A percentile compares a stretch with the other conserved stretches of the same genome.
Evolutionary conservation across 2,329 filamentous ascomycete genomes (phyloP).

Genomic region (Fusarium bulbicola): DNA sequence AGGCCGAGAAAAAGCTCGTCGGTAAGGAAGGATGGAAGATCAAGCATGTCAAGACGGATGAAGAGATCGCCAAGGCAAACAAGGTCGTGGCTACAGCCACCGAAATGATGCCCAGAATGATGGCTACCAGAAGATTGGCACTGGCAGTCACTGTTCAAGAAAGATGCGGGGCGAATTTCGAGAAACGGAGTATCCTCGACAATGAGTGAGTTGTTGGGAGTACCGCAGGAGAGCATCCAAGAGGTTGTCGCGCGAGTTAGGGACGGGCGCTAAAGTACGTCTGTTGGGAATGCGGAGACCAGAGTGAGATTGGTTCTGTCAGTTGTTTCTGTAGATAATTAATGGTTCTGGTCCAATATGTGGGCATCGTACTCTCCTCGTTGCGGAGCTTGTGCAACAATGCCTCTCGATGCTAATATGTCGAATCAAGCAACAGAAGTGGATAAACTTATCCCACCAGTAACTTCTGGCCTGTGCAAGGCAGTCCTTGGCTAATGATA

Average conservation of each 20-base stretch:
- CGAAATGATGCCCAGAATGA: not conserved
- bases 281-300: rapidly evolving
- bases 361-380: not conserved
- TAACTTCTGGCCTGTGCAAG: not conserved
- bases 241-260: not conserved
- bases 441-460: not conserved
- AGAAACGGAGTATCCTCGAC: not conserved
- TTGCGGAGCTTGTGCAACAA: not conserved
- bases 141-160: not conserved
- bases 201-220: not conserved
- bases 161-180: not conserved
- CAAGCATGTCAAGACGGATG: not conserved
- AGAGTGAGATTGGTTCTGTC: not conserved
- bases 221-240: not conserved
- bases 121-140: not conserved
- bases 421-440: not conserved
- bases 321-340: not conserved
- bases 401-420: not conserved
- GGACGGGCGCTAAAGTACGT: not conserved
- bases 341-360: rapidly evolving
- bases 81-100: not conserved
- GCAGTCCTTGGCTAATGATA: not conserved
- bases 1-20: not conserved
- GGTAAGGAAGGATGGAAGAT: not conserved
- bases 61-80: not conserved